A percentile compares a stretch with the other conserved stretches of the same genome.
Evolutionary conservation across 352 stramenopile genomes (phyloP).

Genomic region (Pythium inflatum): DNA sequence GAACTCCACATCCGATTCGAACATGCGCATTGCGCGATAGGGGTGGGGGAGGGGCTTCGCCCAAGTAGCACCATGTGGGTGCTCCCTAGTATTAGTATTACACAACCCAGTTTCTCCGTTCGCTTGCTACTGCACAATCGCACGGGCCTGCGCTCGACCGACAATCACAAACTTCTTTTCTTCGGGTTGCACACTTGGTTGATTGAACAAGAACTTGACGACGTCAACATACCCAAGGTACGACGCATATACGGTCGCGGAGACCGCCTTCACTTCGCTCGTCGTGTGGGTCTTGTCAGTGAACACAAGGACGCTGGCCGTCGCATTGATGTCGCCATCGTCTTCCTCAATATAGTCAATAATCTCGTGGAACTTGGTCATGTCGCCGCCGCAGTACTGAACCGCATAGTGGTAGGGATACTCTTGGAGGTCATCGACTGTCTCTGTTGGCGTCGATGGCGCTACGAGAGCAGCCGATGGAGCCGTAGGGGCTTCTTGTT

Average conservation of each 20-base stretch:
- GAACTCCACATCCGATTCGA: no score
- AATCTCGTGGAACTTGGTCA: neutral
- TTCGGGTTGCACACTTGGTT: neutral
- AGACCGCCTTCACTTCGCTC: slow-evolving; percentile 26
- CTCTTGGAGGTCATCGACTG: neutral
- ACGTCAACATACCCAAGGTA: slow-evolving; percentile 32
- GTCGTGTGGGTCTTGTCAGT: neutral
- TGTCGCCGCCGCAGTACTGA: slow-evolving; percentile 2
- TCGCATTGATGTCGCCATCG: neutral
- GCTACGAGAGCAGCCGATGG: no score
- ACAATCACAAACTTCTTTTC: slow-evolving; percentile 24
- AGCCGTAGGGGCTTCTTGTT: no score
- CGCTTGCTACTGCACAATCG: neutral
- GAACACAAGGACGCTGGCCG: neutral
- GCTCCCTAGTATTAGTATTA: no score
- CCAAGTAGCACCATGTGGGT: no score
- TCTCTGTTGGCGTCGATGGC: no score
- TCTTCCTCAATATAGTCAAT: slow-evolving; percentile 11
- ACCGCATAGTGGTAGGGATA: slow-evolving; percentile 22
- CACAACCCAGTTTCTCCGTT: neutral
- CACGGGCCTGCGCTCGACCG: slow-evolving; percentile 10
- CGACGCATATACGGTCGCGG: slow-evolving; percentile 25
- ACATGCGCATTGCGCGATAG: no score
- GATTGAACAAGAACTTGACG: slow-evolving; percentile 38
- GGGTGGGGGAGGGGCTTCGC: no score